Evolutionary conservation across 768 basidiomycete genomes (phyloP).

Genomic region (Rhodosporidiobolus odoratus): DNA sequence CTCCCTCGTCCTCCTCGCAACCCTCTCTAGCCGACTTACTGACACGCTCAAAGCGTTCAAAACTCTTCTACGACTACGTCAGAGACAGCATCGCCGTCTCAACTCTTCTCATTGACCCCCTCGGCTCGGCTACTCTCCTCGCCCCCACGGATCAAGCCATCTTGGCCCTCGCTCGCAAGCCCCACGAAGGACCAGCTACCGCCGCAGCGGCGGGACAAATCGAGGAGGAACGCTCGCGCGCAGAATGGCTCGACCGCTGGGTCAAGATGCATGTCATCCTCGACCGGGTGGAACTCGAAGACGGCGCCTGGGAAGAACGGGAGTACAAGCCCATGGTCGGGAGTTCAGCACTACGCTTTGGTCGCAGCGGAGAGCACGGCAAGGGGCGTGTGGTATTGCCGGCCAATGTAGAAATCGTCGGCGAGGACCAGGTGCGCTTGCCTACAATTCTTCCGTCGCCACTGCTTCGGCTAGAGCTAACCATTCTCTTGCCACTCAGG

Average conservation of each 20-base stretch:
- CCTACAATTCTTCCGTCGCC: background rate
- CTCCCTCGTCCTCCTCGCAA: background rate
- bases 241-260: slow-evolving; percentile 23
- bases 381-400: background rate
- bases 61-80: slow-evolving; percentile 15
- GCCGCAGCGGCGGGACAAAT: background rate
- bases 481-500: background rate
- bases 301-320: background rate
- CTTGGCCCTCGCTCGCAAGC: background rate
- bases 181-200: slow-evolving; percentile 9
- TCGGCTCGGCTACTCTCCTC: slow-evolving; percentile 9
- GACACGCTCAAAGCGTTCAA: slow-evolving; percentile 3
- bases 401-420: slow-evolving; percentile 17
- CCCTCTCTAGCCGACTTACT: slow-evolving; percentile 8
- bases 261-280: slow-evolving; percentile 3
- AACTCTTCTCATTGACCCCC: slow-evolving; percentile 3
- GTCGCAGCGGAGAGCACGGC: background rate
- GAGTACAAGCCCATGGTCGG: slow-evolving; percentile 1
- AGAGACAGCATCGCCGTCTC: slow-evolving; percentile 14
- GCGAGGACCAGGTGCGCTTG: slow-evolving; percentile 3
- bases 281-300: background rate
- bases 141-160: slow-evolving; percentile 12
- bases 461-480: background rate
- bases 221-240: slow-evolving; percentile 8
- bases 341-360: background rate